Evolutionary conservation across 768 basidiomycete genomes (phyloP).

Genomic region (Leccinellum luteum): DNA sequence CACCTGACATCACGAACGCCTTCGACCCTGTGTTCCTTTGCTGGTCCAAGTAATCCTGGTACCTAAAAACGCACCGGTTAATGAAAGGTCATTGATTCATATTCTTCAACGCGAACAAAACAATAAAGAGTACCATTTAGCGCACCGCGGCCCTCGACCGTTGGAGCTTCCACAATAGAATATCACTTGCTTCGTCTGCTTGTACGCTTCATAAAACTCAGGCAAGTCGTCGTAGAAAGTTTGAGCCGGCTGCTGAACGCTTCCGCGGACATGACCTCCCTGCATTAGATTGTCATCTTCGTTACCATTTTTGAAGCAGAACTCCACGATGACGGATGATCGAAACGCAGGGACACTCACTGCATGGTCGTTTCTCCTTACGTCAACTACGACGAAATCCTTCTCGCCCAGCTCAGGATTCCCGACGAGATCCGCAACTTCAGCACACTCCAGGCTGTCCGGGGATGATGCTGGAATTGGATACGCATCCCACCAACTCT

Average conservation of each 20-base stretch:
- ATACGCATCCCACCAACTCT: slow-evolving; percentile 55
- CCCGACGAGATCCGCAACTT: slow-evolving; percentile 35
- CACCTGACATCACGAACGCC: slow-evolving; percentile 43
- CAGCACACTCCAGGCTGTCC: slow-evolving; percentile 30
- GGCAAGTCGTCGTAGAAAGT: slow-evolving; percentile 47
- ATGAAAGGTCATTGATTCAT: neutral
- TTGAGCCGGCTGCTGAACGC: slow-evolving; percentile 47
- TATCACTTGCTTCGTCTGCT: slow-evolving; percentile 40
- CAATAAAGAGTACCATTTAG: slow-evolving; percentile 44
- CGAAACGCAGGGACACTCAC: slow-evolving; percentile 31
- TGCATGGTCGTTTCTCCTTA: slow-evolving; percentile 44
- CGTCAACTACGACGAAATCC: slow-evolving; percentile 47
- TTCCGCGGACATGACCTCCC: slow-evolving; percentile 55
- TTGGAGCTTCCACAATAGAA: slow-evolving; percentile 55
- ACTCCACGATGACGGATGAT: neutral
- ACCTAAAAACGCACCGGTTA: slow-evolving; percentile 33
- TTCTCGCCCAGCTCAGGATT: slow-evolving; percentile 8
- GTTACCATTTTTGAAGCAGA: neutral
- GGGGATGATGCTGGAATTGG: slow-evolving; percentile 37
- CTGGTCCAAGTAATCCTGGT: slow-evolving; percentile 46
- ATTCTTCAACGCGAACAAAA: slow-evolving; percentile 5
- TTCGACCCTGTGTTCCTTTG: slow-evolving; percentile 32
- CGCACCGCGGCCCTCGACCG: slow-evolving; percentile 53
- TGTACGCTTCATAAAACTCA: slow-evolving; percentile 40
- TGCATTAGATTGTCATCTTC: slow-evolving; percentile 16